Evolutionary conservation across 140 eudicot species (phyloP).

Genomic region (Oenanthe javanica): DNA sequence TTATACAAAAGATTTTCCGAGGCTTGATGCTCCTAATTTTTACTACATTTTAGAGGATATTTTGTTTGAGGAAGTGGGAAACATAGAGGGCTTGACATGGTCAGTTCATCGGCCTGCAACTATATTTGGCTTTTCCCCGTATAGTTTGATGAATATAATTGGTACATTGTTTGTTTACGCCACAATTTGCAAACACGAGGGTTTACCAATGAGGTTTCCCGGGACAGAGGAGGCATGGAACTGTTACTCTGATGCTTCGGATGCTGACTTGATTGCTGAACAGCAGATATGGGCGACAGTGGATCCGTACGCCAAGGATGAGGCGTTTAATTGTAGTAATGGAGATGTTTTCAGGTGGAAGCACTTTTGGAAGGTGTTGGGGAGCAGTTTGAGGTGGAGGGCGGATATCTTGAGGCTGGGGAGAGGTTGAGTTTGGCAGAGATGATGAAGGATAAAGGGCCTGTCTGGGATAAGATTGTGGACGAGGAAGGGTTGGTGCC

Average conservation of each 20-base stretch:
- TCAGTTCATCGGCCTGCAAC: neutral
- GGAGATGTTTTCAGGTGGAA: conserved; percentile 4
- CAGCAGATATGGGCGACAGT: conserved; percentile 9
- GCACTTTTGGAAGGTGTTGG: conserved; percentile 4
- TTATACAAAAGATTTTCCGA: conserved; percentile 39
- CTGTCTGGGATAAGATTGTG: conserved; percentile 37
- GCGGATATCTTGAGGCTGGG: neutral
- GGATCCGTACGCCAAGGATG: neutral
- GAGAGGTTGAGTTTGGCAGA: conserved; percentile 13
- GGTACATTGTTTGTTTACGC: conserved; percentile 2
- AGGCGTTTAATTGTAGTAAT: conserved; percentile 10
- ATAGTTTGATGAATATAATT: neutral
- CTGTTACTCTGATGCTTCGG: neutral
- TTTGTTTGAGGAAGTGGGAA: conserved; percentile 30
- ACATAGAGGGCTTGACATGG: conserved; percentile 53
- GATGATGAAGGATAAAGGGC: conserved; percentile 30
- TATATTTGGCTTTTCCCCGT: neutral
- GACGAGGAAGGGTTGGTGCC: conserved; percentile 16
- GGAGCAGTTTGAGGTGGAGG: neutral
- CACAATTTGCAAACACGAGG: conserved; percentile 4
- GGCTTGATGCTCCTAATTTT: conserved; percentile 30
- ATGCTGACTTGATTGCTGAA: neutral
- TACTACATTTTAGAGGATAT: conserved; percentile 52
- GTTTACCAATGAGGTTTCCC: conserved; percentile 1
- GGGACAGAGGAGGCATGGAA: conserved; percentile 2